Percentiles rank a stretch among this genome's conserved stretches.
Conservation (phyloP, 2,329 filamentous ascomycete genomes). For the Colletotrichum chlorophyti region DNA sequence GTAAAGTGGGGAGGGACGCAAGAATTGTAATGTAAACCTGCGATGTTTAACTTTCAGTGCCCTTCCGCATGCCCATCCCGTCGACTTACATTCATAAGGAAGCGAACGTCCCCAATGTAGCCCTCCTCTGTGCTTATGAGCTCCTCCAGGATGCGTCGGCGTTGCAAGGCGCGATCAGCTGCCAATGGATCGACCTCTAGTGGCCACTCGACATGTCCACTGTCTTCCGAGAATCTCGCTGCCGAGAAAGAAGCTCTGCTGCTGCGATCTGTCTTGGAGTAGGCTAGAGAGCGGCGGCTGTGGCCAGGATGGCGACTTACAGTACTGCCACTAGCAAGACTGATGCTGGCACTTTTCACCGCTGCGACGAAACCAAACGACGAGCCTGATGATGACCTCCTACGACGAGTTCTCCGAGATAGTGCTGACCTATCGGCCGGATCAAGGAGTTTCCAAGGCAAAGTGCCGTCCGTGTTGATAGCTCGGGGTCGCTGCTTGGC, state of each 20-base stretch:
- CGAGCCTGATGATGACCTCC: slow-evolving; percentile 72
- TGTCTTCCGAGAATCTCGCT: slow-evolving; percentile 70
- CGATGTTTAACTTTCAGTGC: slow-evolving; percentile 17
- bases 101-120: slow-evolving; percentile 87
- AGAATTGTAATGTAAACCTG: slow-evolving; percentile 80
- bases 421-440: slow-evolving; percentile 33
- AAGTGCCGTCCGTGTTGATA: slow-evolving; percentile 33
- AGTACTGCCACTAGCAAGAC: slow-evolving; percentile 75
- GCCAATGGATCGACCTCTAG: slow-evolving; percentile 68
- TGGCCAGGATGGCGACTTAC: slow-evolving; percentile 65
- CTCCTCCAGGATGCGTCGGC: slow-evolving; percentile 84
- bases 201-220: slow-evolving; percentile 64
- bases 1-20: slow-evolving; percentile 71
- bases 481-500: slow-evolving; percentile 48
- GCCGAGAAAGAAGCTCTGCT: slow-evolving; percentile 66
- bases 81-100: slow-evolving; percentile 77
- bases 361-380: slow-evolving; percentile 83
- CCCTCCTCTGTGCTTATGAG: slow-evolving; percentile 85
- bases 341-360: slow-evolving; percentile 82
- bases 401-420: slow-evolving; percentile 45
- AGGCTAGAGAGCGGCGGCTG: slow-evolving; percentile 56
- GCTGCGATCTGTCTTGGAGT: slow-evolving; percentile 67
- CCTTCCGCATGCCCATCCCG: not conserved
- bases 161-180: slow-evolving; percentile 74
- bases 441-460: slow-evolving; percentile 43